A percentile compares a stretch with the other conserved stretches of the same genome.
phyloP scores from a whole-genome alignment of 2,329 filamentous ascomycete genomes.

The Tricladium varicosporioides region DNA sequence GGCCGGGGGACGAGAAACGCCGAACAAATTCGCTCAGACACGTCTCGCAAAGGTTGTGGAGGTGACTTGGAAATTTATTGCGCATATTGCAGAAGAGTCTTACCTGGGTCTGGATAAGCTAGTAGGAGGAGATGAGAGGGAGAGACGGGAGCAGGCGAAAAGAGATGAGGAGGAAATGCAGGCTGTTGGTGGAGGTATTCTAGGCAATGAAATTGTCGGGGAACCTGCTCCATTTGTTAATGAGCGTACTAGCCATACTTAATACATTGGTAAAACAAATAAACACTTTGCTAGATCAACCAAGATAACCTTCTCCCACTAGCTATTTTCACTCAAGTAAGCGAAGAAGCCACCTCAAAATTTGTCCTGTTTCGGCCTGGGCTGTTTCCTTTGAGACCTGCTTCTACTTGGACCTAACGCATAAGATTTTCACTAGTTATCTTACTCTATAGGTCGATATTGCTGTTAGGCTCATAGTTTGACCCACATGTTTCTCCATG shows the following conservation, averaged over 20 bases:
- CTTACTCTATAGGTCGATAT: too few species aligned
- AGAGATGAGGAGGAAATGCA: slow-evolving; percentile 25
- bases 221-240: neutral
- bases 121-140: slow-evolving; percentile 14
- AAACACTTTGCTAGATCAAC: too few species aligned
- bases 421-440: too few species aligned
- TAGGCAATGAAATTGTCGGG: neutral
- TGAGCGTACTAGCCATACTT: neutral
- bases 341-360: too few species aligned
- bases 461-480: too few species aligned
- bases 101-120: slow-evolving; percentile 16
- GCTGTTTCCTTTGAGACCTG: too few species aligned
- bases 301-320: too few species aligned
- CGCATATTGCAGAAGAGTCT: neutral
- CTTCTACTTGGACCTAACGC: too few species aligned
- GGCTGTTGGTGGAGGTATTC: neutral
- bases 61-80: slow-evolving; percentile 9
- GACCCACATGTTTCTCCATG: too few species aligned
- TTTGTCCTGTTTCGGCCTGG: too few species aligned
- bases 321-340: too few species aligned
- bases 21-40: slow-evolving; percentile 16
- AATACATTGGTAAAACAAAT: too few species aligned
- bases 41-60: slow-evolving; percentile 5
- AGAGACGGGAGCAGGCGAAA: slow-evolving; percentile 1
- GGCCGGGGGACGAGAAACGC: slow-evolving; percentile 17